These are phyloP conservation scores for Blastocrithidia nonstop DNA, from an alignment of 208 protist species.

Conservation along the genomic window DNA sequence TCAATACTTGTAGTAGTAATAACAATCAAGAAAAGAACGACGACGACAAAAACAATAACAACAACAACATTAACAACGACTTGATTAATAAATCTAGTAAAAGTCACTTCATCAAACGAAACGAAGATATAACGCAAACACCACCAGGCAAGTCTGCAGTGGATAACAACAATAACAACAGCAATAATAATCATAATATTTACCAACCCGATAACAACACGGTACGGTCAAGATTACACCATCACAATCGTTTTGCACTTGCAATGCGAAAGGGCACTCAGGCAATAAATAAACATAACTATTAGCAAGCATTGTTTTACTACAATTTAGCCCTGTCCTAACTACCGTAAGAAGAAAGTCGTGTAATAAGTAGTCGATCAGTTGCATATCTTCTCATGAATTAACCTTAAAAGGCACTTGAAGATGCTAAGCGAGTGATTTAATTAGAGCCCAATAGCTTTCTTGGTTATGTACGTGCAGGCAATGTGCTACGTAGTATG, in stretches of 20 bases:
- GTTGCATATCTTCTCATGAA: conserved; percentile 36
- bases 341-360: conserved; percentile 35
- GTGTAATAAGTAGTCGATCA: conserved; percentile 51
- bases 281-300: conserved; percentile 33
- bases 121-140: background rate
- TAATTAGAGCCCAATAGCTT: conserved; percentile 23
- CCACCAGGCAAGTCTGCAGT: conserved; percentile 3
- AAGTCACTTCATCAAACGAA: background rate
- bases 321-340: conserved; percentile 52
- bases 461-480: conserved; percentile 61
- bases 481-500: conserved; percentile 55
- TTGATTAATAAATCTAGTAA: background rate
- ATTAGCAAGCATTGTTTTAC: conserved; percentile 33
- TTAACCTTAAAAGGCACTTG: conserved; percentile 23
- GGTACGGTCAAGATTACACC: conserved; percentile 3
- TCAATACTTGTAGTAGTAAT: background rate
- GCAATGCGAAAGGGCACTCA: conserved; percentile 48
- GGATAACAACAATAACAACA: conserved; percentile 1
- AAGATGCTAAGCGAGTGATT: conserved; percentile 51
- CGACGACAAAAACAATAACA: background rate
- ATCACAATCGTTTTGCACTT: conserved; percentile 15
- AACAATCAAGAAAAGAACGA: background rate
- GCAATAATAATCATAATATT: background rate
- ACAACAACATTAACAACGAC: conserved; percentile 1
- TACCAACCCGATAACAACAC: background rate